Evolutionary conservation across 148 eudicot genomes (phyloP).

Genomic region (Cornus florida): DNA sequence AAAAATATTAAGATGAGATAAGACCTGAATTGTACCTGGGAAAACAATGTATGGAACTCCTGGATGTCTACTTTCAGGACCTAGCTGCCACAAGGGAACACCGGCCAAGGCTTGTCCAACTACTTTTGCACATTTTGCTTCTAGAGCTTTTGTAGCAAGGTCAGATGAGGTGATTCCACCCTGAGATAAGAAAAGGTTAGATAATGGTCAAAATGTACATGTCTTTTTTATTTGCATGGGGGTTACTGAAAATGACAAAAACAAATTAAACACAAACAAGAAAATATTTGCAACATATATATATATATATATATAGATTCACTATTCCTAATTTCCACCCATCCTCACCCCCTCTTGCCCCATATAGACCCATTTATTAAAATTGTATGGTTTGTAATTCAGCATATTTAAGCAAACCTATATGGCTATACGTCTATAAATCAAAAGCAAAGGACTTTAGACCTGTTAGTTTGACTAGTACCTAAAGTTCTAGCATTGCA

Average conservation of each 20-base stretch:
- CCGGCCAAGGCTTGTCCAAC: slow-evolving; percentile 95
- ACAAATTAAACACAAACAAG: background rate
- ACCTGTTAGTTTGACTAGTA: no score
- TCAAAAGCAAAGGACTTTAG: no score
- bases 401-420: no score
- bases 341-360: background rate
- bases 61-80: slow-evolving; percentile 86
- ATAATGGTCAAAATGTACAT: background rate
- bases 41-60: slow-evolving; percentile 93
- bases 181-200: slow-evolving; percentile 31
- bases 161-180: slow-evolving; percentile 99
- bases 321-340: background rate
- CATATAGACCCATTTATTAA: no score
- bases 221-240: background rate
- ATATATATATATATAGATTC: background rate
- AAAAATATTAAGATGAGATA: background rate
- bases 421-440: no score
- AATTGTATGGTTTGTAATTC: no score
- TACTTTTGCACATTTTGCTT: slow-evolving; percentile 77
- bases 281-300: no score
- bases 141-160: slow-evolving; percentile 97
- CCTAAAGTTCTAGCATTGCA: no score
- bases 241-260: background rate
- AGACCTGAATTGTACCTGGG: slow-evolving; percentile 57
- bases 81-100: slow-evolving; percentile 95